Evolutionary conservation across 371 early-diverging fungal genomes (phyloP).

Genomic region (Gilbertella persicaria): DNA sequence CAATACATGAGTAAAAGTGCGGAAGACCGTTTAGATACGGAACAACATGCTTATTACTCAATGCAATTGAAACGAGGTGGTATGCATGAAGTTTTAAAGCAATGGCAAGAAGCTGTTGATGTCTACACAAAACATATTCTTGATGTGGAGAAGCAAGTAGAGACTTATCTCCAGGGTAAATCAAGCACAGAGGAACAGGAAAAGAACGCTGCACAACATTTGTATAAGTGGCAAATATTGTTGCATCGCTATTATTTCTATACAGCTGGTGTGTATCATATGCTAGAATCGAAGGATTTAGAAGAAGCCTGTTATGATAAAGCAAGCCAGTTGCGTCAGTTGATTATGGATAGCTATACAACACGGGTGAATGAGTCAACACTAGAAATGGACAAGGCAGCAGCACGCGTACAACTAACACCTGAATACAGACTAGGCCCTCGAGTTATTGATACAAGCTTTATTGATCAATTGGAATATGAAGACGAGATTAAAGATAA

Average conservation of each 20-base stretch:
- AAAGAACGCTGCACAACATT: background rate
- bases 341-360: slow-evolving; percentile 30
- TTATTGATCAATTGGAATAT: background rate
- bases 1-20: slow-evolving; percentile 3
- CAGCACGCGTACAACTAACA: background rate
- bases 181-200: slow-evolving; percentile 1
- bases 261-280: slow-evolving; percentile 56
- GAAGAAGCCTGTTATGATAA: slow-evolving; percentile 47
- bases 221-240: slow-evolving; percentile 44
- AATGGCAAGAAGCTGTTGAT: slow-evolving; percentile 15
- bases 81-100: slow-evolving; percentile 33
- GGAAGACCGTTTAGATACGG: slow-evolving; percentile 7
- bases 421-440: background rate
- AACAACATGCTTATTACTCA: slow-evolving; percentile 6
- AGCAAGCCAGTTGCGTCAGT: slow-evolving; percentile 52
- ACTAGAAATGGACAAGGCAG: background rate
- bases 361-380: slow-evolving; percentile 18
- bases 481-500: background rate
- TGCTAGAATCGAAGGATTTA: slow-evolving; percentile 31
- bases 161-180: slow-evolving; percentile 10
- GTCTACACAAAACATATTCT: slow-evolving; percentile 18
- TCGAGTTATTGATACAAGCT: background rate
- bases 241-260: slow-evolving; percentile 65
- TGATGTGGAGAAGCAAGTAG: slow-evolving; percentile 3
- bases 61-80: slow-evolving; percentile 24